These are phyloP conservation scores for Penicillium polonicum DNA, from an alignment of 2,329 filamentous ascomycete genomes.

Conservation along the genomic window DNA sequence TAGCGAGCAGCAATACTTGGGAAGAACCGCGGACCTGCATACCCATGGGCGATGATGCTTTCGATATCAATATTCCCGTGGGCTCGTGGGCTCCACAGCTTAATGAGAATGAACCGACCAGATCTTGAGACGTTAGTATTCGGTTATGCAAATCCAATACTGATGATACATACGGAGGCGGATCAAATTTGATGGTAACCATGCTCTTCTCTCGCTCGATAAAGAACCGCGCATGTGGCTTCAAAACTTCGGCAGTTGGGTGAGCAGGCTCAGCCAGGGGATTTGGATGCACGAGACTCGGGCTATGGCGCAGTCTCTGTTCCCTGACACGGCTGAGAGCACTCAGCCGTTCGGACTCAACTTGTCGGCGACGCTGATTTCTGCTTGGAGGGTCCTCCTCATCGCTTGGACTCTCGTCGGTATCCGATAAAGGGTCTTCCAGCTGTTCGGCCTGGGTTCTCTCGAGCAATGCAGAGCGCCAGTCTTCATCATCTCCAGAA, in stretches of 20 bases:
- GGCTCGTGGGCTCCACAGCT: conserved; percentile 79
- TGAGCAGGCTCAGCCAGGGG: conserved; percentile 13
- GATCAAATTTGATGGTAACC: conserved; percentile 75
- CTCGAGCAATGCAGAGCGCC: conserved; percentile 28
- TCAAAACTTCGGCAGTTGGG: conserved; percentile 53
- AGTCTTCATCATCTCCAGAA: conserved; percentile 25
- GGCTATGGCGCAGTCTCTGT: conserved; percentile 25
- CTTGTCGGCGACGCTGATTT: conserved; percentile 28
- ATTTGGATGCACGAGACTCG: conserved; percentile 32
- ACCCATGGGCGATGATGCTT: conserved; percentile 78
- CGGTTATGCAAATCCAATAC: neutral
- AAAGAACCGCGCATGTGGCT: conserved; percentile 76
- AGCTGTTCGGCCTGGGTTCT: conserved; percentile 30
- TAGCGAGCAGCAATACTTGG: conserved; percentile 49
- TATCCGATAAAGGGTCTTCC: conserved; percentile 32
- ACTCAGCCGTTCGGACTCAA: conserved; percentile 25
- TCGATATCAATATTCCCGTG: conserved; percentile 86
- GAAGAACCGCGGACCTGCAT: conserved; percentile 81
- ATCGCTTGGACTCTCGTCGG: conserved; percentile 34
- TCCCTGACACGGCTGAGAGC: conserved; percentile 11
- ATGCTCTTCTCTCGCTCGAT: conserved; percentile 80
- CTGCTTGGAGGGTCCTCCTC: conserved; percentile 19
- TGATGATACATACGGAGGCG: conserved; percentile 38
- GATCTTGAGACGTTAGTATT: conserved; percentile 49
- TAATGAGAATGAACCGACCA: conserved; percentile 79